A percentile compares a stretch with the other conserved stretches of the same genome.
These are phyloP conservation scores for Podosphaera xanthii DNA, from an alignment of 2,329 filamentous ascomycete genomes.

Conservation along the genomic window DNA sequence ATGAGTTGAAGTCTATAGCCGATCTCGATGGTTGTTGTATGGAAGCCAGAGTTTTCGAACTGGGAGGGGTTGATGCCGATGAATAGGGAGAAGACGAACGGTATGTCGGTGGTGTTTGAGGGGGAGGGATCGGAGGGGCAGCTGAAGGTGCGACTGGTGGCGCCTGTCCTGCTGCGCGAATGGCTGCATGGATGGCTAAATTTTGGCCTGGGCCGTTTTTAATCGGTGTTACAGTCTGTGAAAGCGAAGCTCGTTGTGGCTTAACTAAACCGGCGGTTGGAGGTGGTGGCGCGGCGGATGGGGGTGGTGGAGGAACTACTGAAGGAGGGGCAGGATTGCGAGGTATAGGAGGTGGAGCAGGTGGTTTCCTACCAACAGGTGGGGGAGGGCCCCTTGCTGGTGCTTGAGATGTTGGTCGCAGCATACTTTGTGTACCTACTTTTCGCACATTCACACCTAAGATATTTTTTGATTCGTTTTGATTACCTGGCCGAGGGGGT, in stretches of 20 bases:
- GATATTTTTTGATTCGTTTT: constrained; percentile 24
- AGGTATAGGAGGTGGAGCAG: constrained; percentile 30
- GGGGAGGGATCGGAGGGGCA: constrained; percentile 20
- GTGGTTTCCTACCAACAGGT: constrained; percentile 54
- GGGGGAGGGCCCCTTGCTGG: constrained; percentile 52
- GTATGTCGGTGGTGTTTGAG: constrained; percentile 3
- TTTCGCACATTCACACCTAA: constrained; percentile 37
- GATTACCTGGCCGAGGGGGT: constrained; percentile 28
- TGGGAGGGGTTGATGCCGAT: constrained; percentile 21
- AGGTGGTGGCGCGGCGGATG: constrained; percentile 14
- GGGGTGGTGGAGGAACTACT: constrained; percentile 18
- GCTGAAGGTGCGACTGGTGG: constrained; percentile 19
- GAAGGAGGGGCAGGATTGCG: constrained; percentile 23
- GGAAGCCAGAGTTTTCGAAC: constrained; percentile 17
- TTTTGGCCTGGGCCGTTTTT: constrained; percentile 15
- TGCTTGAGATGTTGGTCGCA: constrained; percentile 35
- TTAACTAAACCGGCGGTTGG: constrained; percentile 6
- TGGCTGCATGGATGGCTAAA: constrained; percentile 23
- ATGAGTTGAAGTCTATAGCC: constrained; percentile 53
- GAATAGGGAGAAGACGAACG: constrained; percentile 19
- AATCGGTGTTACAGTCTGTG: constrained; percentile 18
- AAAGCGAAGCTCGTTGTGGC: constrained; percentile 9
- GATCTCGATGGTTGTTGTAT: constrained; percentile 27
- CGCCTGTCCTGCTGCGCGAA: constrained; percentile 22
- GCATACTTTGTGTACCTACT: constrained; percentile 23